Base-by-base conservation (phyloP, 2,329 filamentous ascomycete genomes). In the Fusarium sp. region DNA sequence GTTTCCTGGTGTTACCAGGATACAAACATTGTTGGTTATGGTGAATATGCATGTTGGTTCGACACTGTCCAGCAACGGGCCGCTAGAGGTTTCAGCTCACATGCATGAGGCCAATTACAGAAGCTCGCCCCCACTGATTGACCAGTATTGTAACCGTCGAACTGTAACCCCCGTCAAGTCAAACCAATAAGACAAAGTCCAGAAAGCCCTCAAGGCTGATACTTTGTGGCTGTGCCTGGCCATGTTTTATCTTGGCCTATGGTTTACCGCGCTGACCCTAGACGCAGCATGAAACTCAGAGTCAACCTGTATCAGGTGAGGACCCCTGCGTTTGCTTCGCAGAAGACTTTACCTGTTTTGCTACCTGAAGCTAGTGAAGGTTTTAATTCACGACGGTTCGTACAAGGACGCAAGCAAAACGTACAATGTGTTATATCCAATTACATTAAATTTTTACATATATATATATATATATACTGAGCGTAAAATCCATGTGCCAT, bases 41-140 rank as follows among this genome's bases (percentile, higher is more conserved):
- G 17, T 28, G 5, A 24, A 34, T 4, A 57, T 57, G 54, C 54
- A 57, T 51, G 54, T 57, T 57, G 45, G 54, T 51, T 57, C 45
- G 4, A 28, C 14, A 8, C 9, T 14, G 17, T 22, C 36, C 28
- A 50, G 18, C 7, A 18, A 36, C 3, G 10, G 33, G 15, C 42
- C 22, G 18, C 33, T 2, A 5, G 0, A 10, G 13, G 54, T 57
- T 49, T 43, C 36, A 57, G 36, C 4, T 24, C 3, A 14, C 17
- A 17, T 33, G 3, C 11, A 34, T 6, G 15, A 5, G 13, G 8
- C 20, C 44, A 46, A 46, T 46, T 34, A 18, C 11, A 34, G 26
- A 46, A 22, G 5, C 20, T 6, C 3, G 2, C 4, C 34, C 36
- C 15, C 17, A 20, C 3, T 7, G 36, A 24, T 6, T 14, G 15